Evolutionary conservation across 768 basidiomycete species (phyloP).

Genomic region (Strobilomyces dryophilus): DNA sequence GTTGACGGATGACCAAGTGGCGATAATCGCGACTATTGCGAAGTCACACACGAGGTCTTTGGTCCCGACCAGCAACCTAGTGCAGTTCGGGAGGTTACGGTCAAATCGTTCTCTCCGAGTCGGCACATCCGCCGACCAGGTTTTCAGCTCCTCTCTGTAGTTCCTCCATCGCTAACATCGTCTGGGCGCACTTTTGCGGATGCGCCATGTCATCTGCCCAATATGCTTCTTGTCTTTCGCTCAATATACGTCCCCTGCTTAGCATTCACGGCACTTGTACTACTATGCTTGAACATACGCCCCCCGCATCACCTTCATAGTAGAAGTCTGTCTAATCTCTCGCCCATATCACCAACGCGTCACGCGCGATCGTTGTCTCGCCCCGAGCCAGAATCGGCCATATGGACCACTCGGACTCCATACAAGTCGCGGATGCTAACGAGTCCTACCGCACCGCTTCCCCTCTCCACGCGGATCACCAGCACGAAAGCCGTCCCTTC

Average conservation of each 20-base stretch:
- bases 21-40: slow-evolving; percentile 92
- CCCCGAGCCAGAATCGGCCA: slow-evolving; percentile 34
- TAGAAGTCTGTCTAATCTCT: slow-evolving; percentile 20
- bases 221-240: slow-evolving; percentile 57
- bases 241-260: slow-evolving; percentile 61
- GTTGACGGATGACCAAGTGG: slow-evolving; percentile 43
- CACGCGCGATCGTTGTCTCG: slow-evolving; percentile 21
- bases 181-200: slow-evolving; percentile 51
- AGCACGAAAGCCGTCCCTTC: slow-evolving; percentile 32
- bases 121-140: slow-evolving; percentile 72
- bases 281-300: slow-evolving; percentile 44
- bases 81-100: slow-evolving; percentile 69
- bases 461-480: slow-evolving; percentile 40
- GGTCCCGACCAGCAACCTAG: slow-evolving; percentile 19
- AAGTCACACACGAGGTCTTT: slow-evolving; percentile 51
- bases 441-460: slow-evolving; percentile 39
- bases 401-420: slow-evolving; percentile 42
- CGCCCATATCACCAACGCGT: slow-evolving; percentile 33
- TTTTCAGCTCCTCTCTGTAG: slow-evolving; percentile 79
- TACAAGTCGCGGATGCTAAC: slow-evolving; percentile 31
- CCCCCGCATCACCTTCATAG: slow-evolving; percentile 13
- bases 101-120: slow-evolving; percentile 83
- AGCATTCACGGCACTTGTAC: slow-evolving; percentile 46
- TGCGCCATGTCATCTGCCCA: slow-evolving; percentile 74
- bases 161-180: slow-evolving; percentile 33